Base-by-base conservation (phyloP, 495 filamentous ascomycete species). In the Aspergillus baeticus region DNA sequence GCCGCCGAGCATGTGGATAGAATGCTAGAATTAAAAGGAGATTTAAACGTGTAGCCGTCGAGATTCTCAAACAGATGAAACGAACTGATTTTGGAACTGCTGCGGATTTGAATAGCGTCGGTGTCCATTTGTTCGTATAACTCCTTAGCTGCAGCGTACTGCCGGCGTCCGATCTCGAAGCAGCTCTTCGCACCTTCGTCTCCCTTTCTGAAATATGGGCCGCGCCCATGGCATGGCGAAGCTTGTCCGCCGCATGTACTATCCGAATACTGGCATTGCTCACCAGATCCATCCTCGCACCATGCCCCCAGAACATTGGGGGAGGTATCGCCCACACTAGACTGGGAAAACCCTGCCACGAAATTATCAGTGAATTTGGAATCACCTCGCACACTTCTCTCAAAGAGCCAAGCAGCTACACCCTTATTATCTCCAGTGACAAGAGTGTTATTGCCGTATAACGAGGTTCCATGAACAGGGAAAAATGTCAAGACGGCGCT, bases 371-470 rank as follows among this genome's bases (percentile, higher is more conserved):
- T 79, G 31, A 83, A 83, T 10, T 75, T 68, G 0, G 68, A 60
- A 8, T 81, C 76, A 2, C 77, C 75, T 29, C 72, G 65, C 10
- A 88, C 78, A 42, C 82, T 87, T 61, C 89, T 81, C 67, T 98
- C 93, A 54, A 97, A 89, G 6, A 94, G 71, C 60, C 86, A 85
- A 1, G 93, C 92, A 17, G 93, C 94, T 5, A 96, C 91, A 13
- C 93, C 93, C 71, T 98, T 98, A 69, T 98, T 98, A 67, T 98
- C 93, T 10, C 91, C 94, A 4, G 91, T 86, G 41, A 96, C 84
- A 11, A 97, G 73, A 6, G 91, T 96, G 66, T 98, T 97, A 69
- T 98, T 97, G 53, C 89, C 88, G 42, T 92, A 84, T 77, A 97
- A 81, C 6, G 89, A 93, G 0, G 93, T 98, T 11, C 94, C 94